Evolutionary conservation across 805 yeast species (phyloP), one percentile per base, ranked within the genome.

Genomic region (Saturnispora silvae): DNA sequence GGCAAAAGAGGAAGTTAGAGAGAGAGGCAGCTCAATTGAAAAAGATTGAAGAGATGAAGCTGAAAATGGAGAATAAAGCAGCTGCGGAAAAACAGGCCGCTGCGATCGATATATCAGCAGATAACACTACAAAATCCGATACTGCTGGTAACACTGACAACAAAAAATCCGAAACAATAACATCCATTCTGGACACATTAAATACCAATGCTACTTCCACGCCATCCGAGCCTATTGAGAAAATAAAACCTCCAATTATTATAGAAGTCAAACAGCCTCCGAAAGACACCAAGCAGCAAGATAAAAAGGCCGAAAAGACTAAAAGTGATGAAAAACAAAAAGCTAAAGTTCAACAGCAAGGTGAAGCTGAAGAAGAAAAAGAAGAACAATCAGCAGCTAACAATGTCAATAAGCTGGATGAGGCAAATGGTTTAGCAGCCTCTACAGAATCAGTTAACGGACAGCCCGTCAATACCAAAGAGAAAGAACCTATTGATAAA

Each of bases 1-100:
- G 49, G 41, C 44, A 31, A 47, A 60, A 56, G 47, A 56, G 59
- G 40, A 60, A 53, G 28, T 58, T 56, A 40, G 63, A 58, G 43
- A 46, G 50, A 31, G 40, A 47, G 28, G 44, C 38, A 20, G 45
- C 40, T 15, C 38, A 32, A 31, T 43, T 37, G 40, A 44, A 44
- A 48, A 20, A 40, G 28, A 34, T 42, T 35, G 35, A 35, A 38
- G 44, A 29, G 17, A 15, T 31, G 15, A 28, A 31, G 20, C 18
- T 31, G 11, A 31, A 31, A 23, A 24, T 25, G 29, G 23, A 33
- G 24, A 16, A 23, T 24, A 15, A 22, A 10, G 20, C 35, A 10
- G 29, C 29, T 9, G n/a, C n/a, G n/a, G n/a, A n/a, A n/a, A n/a
- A n/a, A n/a, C n/a, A n/a, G n/a, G n/a, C n/a, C n/a, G n/a, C n/a